These are phyloP conservation scores for Lasiosphaeria miniovina DNA, from an alignment of 495 filamentous ascomycete species.

Conservation along the genomic window DNA sequence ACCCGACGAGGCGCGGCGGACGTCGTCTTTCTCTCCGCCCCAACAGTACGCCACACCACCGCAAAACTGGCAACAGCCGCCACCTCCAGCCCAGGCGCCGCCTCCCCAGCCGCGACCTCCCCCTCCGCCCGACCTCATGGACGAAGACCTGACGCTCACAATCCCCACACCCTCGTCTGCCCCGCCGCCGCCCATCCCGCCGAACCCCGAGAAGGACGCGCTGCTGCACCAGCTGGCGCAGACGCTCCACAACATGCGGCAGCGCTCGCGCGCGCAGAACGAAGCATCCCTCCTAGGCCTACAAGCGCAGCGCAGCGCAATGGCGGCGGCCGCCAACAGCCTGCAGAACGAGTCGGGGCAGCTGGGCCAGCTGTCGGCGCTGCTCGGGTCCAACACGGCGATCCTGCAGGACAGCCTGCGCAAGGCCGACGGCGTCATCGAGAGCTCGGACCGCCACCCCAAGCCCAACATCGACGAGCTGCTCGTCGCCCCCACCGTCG, in stretches of 20 bases:
- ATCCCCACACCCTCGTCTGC: conserved; percentile 55
- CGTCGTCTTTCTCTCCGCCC: conserved; percentile 25
- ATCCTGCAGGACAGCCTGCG: conserved; percentile 73
- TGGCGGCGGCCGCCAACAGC: conserved; percentile 60
- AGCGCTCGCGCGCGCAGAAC: conserved; percentile 61
- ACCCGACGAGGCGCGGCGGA: conserved; percentile 27
- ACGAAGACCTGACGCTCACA: conserved; percentile 62
- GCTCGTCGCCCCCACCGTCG: conserved; percentile 89
- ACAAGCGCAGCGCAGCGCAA: conserved; percentile 72
- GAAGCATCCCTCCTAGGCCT: conserved; percentile 69
- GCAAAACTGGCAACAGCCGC: conserved; percentile 24
- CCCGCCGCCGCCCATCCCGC: conserved; percentile 79
- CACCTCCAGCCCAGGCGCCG: conserved; percentile 9
- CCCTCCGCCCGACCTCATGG: conserved; percentile 63
- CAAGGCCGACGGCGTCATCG: conserved; percentile 76
- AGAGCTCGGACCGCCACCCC: conserved; percentile 52
- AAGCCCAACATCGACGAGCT: conserved; percentile 73
- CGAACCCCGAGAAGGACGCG: conserved; percentile 93
- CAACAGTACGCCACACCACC: conserved; percentile 24
- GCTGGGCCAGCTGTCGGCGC: conserved; percentile 62
- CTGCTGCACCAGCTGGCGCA: conserved; percentile 74
- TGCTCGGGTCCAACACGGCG: conserved; percentile 71
- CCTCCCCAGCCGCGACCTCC: conserved; percentile 41
- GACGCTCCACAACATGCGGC: conserved; percentile 63
- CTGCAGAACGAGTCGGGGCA: conserved; percentile 70